phyloP scores from a whole-genome alignment of 768 basidiomycete genomes.

The Auricularia heimuer region DNA sequence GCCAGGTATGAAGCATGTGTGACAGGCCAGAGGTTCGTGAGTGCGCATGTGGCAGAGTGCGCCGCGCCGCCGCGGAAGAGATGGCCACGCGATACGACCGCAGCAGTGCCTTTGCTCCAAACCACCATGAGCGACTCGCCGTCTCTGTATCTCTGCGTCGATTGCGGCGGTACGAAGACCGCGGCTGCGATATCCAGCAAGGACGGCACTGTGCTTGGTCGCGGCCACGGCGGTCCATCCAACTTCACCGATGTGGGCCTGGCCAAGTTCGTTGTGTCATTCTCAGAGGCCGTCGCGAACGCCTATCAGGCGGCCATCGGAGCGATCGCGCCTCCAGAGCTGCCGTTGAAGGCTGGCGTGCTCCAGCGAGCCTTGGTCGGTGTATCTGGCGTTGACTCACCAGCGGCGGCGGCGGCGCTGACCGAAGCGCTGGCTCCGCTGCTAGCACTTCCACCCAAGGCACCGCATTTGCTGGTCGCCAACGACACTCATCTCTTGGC shows the following conservation, averaged over 20 bases:
- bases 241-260: conserved; percentile 75
- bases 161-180: conserved; percentile 88
- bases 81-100: not conserved
- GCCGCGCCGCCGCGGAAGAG: too few species aligned
- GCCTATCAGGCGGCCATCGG: conserved; percentile 32
- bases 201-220: conserved; percentile 51
- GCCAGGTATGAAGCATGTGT: too few species aligned
- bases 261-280: conserved; percentile 45
- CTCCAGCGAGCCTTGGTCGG: conserved; percentile 75
- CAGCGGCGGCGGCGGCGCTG: conserved; percentile 47
- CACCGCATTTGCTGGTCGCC: conserved; percentile 44
- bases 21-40: too few species aligned
- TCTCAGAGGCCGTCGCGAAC: conserved; percentile 40
- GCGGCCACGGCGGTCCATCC: conserved; percentile 66
- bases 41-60: too few species aligned
- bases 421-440: conserved; percentile 45
- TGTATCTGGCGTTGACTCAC: conserved; percentile 72
- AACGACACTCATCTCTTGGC: conserved; percentile 85
- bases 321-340: conserved; percentile 20
- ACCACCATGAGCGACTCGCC: conserved; percentile 1
- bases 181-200: conserved; percentile 56
- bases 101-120: not conserved
- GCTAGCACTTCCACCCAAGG: conserved; percentile 44
- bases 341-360: conserved; percentile 13
- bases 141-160: conserved; percentile 61